Conservation (phyloP, 2,329 filamentous ascomycete species). For the Exophiala sideris region DNA sequence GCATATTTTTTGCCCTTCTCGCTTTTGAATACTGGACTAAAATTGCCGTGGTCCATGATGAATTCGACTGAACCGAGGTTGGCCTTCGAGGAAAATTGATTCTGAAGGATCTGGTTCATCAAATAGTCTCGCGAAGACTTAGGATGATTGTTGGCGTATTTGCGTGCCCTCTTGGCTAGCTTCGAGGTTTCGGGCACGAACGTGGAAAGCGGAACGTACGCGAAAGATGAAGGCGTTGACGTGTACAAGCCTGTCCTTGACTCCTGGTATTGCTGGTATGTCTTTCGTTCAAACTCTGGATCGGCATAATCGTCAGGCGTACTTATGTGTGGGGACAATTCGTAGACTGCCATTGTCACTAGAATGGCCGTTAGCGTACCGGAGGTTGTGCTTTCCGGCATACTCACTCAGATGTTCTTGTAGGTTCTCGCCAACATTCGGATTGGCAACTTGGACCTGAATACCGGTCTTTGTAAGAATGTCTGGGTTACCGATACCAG, state of each 20-base stretch:
- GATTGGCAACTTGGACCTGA: constrained; percentile 29
- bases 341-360: neutral
- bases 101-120: neutral
- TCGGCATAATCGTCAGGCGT: neutral
- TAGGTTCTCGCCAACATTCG: constrained; percentile 48
- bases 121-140: neutral
- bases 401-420: constrained; percentile 39
- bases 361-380: no score
- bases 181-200: neutral
- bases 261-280: neutral
- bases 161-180: neutral
- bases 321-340: neutral
- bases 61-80: neutral
- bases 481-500: constrained; percentile 52
- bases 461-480: constrained; percentile 31
- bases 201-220: neutral
- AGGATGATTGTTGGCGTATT: neutral
- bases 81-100: neutral
- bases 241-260: neutral
- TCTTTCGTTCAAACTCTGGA: neutral
- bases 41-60: neutral
- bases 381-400: no score
- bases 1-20: neutral
- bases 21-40: neutral
- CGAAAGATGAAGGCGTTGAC: neutral